Evolutionary conservation across 2,329 filamentous ascomycete species (phyloP), one percentile per base, ranked within the genome.

Genomic region (Mycosphaerelloides madeirae): DNA sequence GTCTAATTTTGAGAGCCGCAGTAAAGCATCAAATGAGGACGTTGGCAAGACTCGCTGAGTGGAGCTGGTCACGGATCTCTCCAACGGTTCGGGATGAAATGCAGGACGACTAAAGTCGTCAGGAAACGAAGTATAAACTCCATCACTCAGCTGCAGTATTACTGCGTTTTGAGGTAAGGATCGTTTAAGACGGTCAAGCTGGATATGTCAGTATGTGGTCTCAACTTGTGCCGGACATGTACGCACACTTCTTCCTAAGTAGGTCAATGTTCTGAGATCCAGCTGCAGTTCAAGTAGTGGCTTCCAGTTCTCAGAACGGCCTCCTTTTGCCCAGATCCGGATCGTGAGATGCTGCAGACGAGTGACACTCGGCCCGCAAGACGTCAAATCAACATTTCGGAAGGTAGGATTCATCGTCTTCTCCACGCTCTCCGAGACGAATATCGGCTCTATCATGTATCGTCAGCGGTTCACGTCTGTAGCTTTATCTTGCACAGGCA

Each of bases 361-460:
- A 7, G 85, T 84, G 16, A 89, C 73, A 2, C 68, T 63, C 0
- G 85, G 77, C 0, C 78, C 80, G 50, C 77, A 80, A 5, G 74
- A 68, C 18, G 77, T 76, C 5, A 95, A 75, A 50, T 94, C 84
- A 63, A 96, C 94, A 63, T 86, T 84, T 33, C 80, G 81, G 64
- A 95, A 97, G 57, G 85, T 88, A 52, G 93, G 93, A 64, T 96
- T 96, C 65, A 88, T 89, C n/a, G 86, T 82, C 59, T 81, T 81
- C 55, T 85, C 78, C 20, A 54, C 78, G 16, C 85, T 74, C 68
- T 97, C 91, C 60, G 89, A 95, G 57, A 95, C 79, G 64, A 96
- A 96, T n/a, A 96, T 70, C 0, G 91, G 89, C 13, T 87, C 83
- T 36, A 75, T 67, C 22, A 38, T 34, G 13, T 16, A 15, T 50